Evolutionary conservation across 257 asterid genomes (phyloP).

Genomic region (Paulownia fortunei): DNA sequence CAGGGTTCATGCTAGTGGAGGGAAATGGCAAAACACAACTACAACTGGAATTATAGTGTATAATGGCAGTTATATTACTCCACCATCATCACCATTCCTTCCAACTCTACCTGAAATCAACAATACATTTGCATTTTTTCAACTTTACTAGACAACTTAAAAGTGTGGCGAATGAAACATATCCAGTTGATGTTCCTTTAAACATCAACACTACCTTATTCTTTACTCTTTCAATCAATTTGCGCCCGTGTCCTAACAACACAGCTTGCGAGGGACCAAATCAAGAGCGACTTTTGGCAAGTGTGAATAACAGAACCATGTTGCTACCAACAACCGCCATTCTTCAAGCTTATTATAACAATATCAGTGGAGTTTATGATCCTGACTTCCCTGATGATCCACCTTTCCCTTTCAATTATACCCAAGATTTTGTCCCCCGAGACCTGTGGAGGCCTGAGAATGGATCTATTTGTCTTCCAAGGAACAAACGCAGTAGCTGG

Average conservation of each 20-base stretch:
- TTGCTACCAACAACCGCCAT: not conserved
- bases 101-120: constrained; percentile 37
- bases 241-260: constrained; percentile 15
- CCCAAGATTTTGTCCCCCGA: not conserved
- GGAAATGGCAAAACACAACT: constrained; percentile 30
- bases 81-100: constrained; percentile 36
- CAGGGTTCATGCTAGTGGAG: constrained; percentile 25
- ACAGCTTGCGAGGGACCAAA: constrained; percentile 4
- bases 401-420: constrained; percentile 26
- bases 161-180: constrained; percentile 31
- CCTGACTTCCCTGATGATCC: constrained; percentile 34
- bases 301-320: constrained; percentile 24
- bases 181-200: constrained; percentile 36
- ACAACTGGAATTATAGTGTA: constrained; percentile 48
- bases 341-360: constrained; percentile 10
- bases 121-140: constrained; percentile 35
- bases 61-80: constrained; percentile 18
- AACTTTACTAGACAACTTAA: constrained; percentile 29
- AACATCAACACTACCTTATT: not conserved
- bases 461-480: constrained; percentile 45
- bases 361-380: constrained; percentile 1
- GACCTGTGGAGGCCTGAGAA: constrained; percentile 24
- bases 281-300: not conserved
- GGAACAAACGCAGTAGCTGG: constrained; percentile 33
- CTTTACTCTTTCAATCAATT: constrained; percentile 31